Evolutionary conservation across 176 grass and related monocot genomes (phyloP), one percentile per base, ranked within the genome.

Genomic region (Elaeis guineensis): DNA sequence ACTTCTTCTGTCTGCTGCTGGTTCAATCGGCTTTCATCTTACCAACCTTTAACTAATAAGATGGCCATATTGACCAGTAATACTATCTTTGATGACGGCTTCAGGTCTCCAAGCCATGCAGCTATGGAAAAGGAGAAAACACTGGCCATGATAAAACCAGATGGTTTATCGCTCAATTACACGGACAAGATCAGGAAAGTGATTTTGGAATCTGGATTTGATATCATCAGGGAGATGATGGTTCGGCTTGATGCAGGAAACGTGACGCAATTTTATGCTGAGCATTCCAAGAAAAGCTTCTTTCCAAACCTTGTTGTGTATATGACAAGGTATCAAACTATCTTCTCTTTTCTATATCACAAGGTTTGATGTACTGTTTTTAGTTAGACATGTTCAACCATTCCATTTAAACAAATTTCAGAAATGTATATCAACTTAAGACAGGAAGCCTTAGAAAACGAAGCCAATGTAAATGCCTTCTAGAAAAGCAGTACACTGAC

Each of bases 81-180:
- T 9, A 35, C 8, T 9, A 8, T 1, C 32, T 35, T 35, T 35
- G 32, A 59, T 59, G 16, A 24, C 5, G 11, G 25, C 17, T 76
- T 61, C 70, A 87, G 90, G 75, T 82, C 19, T 83, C 49, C 71
- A 30, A 75, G 50, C 14, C 83, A 61, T 64, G 78, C 49, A 8
- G 65, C 72, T 58, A 51, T 69, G 3, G 62, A 72, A 53, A 70
- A 1, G 50, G 83, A 96, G 78, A 85, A 72, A 72, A 95, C 86
- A 0, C 73, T 95, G 52, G 86, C 83, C 4, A 86, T 95, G 71
- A 87, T 95, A 67, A 95, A 90, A 57, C 86, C 86, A 17, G 91
- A 95, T 72, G 91, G 91, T 56, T 67, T 95, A 17, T 57, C 62
- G 4, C 83, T 83, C 23, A 82, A 87, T 35, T 84, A 87, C 83